phyloP scores from a whole-genome alignment of 179 eudicot genomes.

The Nepenthes alata region DNA sequence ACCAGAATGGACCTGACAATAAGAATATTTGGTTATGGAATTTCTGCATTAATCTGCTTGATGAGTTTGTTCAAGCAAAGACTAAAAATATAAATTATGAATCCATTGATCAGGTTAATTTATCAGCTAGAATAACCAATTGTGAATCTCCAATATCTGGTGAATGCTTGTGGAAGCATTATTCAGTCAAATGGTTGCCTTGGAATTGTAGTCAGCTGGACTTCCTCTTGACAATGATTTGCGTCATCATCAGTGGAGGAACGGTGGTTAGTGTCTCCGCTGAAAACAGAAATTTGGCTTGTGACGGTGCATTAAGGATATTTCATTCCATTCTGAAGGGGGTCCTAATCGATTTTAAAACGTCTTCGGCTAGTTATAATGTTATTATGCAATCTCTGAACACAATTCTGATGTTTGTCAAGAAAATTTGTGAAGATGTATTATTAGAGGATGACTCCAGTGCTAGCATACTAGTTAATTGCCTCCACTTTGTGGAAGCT shows the following conservation, averaged over 20 bases:
- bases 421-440: slow-evolving; percentile 29
- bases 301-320: slow-evolving; percentile 32
- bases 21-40: slow-evolving; percentile 42
- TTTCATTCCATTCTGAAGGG: slow-evolving; percentile 51
- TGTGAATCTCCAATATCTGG: slow-evolving; percentile 11
- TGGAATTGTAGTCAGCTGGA: slow-evolving; percentile 51
- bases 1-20: slow-evolving; percentile 33
- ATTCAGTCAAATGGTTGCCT: slow-evolving; percentile 45
- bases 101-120: slow-evolving; percentile 14
- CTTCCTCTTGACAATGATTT: slow-evolving; percentile 36
- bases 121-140: slow-evolving; percentile 11
- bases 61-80: slow-evolving; percentile 35
- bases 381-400: slow-evolving; percentile 40
- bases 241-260: slow-evolving; percentile 28
- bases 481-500: slow-evolving; percentile 35
- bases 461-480: slow-evolving; percentile 16
- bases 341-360: slow-evolving; percentile 25
- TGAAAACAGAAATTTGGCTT: slow-evolving; percentile 25
- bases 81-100: slow-evolving; percentile 10
- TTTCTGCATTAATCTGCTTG: slow-evolving; percentile 47
- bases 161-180: slow-evolving; percentile 28
- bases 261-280: slow-evolving; percentile 16
- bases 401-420: slow-evolving; percentile 30
- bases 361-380: slow-evolving; percentile 29
- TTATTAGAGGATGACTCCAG: slow-evolving; percentile 16